These are phyloP conservation scores for Candida germanica DNA, from an alignment of 805 yeast species.

Conservation along the genomic window DNA sequence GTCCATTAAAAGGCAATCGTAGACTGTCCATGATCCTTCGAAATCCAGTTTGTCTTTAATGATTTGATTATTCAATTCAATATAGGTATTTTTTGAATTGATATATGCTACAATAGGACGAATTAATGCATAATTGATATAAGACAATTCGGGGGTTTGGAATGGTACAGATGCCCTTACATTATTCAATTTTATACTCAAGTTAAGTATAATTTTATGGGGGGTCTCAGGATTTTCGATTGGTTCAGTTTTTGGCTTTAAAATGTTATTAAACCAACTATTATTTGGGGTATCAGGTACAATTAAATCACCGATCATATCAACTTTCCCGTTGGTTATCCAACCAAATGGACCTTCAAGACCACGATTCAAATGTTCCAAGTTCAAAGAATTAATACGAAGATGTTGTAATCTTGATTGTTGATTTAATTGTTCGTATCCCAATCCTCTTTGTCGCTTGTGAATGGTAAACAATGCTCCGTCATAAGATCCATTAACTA, in stretches of 20 bases:
- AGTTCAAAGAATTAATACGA: constrained; percentile 77
- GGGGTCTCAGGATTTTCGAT: constrained; percentile 43
- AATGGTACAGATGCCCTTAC: constrained; percentile 88
- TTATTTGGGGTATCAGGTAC: constrained; percentile 44
- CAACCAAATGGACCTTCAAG: constrained; percentile 95
- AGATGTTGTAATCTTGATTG: constrained; percentile 56
- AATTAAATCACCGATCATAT: constrained; percentile 87
- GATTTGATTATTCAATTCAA: constrained; percentile 80
- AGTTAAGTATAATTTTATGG: constrained; percentile 76
- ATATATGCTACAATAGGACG: constrained; percentile 95
- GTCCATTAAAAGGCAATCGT: constrained; percentile 87
- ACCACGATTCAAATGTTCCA: constrained; percentile 89
- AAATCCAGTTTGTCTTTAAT: constrained; percentile 79
- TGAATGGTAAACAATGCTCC: constrained; percentile 91
- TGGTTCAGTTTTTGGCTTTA: neutral
- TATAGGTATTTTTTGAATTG: constrained; percentile 83
- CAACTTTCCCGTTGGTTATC: constrained; percentile 90
- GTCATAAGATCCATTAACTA: constrained; percentile 88
- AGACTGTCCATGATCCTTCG: constrained; percentile 95
- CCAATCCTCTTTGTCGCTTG: constrained; percentile 56
- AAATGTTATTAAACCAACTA: neutral
- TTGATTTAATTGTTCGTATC: constrained; percentile 44
- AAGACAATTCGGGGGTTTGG: constrained; percentile 82
- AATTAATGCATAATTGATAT: constrained; percentile 85
- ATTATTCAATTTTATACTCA: constrained; percentile 74